A percentile compares a stretch with the other conserved stretches of the same genome.
These are phyloP conservation scores for Sanghuangporus sanghuang DNA, from an alignment of 1,284 basidiomycete genomes.

Conservation along the genomic window DNA sequence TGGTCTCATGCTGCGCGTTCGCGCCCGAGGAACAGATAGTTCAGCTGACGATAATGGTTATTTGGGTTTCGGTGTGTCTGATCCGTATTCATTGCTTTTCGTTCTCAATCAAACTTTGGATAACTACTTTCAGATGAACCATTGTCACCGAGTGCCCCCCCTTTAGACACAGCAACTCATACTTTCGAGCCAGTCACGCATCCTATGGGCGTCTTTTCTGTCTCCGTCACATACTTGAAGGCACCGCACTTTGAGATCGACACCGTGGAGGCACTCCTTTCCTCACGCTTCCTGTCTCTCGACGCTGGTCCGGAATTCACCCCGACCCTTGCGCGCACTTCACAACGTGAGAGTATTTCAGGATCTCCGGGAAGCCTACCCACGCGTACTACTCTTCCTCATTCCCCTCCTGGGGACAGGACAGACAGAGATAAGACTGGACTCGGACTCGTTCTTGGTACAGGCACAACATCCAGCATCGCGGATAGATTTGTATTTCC, in stretches of 20 bases:
- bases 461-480: conserved; percentile 27
- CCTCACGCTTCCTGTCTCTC: conserved; percentile 64
- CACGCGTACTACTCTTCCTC: conserved; percentile 36
- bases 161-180: conserved; percentile 47
- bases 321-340: conserved; percentile 45
- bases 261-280: conserved; percentile 66
- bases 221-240: conserved; percentile 59
- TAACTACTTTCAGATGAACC: conserved; percentile 31
- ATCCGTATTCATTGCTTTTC: conserved; percentile 6
- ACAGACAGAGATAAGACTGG: conserved; percentile 1
- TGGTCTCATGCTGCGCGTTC: conserved; percentile 49
- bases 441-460: neutral
- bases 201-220: conserved; percentile 56
- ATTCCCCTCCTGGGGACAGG: conserved; percentile 32
- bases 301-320: conserved; percentile 54
- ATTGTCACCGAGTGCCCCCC: conserved; percentile 34
- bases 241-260: conserved; percentile 66
- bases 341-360: conserved; percentile 43
- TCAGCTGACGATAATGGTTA: conserved; percentile 25
- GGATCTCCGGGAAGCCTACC: conserved; percentile 41
- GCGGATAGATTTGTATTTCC: conserved; percentile 56
- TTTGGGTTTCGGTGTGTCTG: conserved; percentile 35
- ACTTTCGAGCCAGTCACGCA: conserved; percentile 61
- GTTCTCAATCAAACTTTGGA: conserved; percentile 18
- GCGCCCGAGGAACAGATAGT: conserved; percentile 27